Conservation (phyloP, 1,284 basidiomycete genomes). For the Ganoderma lucidum region DNA sequence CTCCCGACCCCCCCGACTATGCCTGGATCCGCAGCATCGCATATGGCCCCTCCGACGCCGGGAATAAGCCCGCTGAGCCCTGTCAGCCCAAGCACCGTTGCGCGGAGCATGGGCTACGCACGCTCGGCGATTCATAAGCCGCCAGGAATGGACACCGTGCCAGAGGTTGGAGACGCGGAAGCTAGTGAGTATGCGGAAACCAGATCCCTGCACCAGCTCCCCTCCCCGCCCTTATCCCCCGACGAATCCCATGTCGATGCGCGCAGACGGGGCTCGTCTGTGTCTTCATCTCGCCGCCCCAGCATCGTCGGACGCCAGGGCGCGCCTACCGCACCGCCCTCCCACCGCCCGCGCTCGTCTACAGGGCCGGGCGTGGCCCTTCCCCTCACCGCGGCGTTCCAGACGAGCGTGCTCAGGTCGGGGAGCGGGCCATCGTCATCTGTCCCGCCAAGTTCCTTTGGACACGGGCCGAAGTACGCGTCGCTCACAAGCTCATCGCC, state of each 20-base stretch:
- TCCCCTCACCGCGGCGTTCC: slow-evolving; percentile 39
- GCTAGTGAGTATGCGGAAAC: slow-evolving; percentile 26
- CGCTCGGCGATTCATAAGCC: slow-evolving; percentile 12
- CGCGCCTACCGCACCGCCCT: slow-evolving; percentile 33
- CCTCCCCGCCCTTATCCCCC: slow-evolving; percentile 43
- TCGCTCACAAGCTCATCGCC: slow-evolving; percentile 27
- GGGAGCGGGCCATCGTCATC: slow-evolving; percentile 8
- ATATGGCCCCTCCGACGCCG: slow-evolving; percentile 17
- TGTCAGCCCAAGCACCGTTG: slow-evolving; percentile 10
- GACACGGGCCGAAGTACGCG: slow-evolving; percentile 28
- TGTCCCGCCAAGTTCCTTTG: slow-evolving; percentile 21
- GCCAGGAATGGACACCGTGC: slow-evolving; percentile 37
- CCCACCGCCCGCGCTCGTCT: slow-evolving; percentile 36
- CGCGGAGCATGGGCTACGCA: slow-evolving; percentile 21
- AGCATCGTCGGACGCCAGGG: slow-evolving; percentile 33
- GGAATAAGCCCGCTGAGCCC: slow-evolving; percentile 19
- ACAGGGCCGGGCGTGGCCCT: slow-evolving; percentile 31
- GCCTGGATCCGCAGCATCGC: slow-evolving; percentile 3
- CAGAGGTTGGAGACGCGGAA: slow-evolving; percentile 31
- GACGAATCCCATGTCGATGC: slow-evolving; percentile 26
- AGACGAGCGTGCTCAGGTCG: slow-evolving; percentile 35
- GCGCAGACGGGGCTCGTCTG: slow-evolving; percentile 20
- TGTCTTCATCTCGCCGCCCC: slow-evolving; percentile 32
- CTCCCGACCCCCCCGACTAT: slow-evolving; percentile 13
- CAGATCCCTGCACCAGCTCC: slow-evolving; percentile 38